Evolutionary conservation across 2,329 filamentous ascomycete species (phyloP).

Genomic region (Cladosporium oxysporum): DNA sequence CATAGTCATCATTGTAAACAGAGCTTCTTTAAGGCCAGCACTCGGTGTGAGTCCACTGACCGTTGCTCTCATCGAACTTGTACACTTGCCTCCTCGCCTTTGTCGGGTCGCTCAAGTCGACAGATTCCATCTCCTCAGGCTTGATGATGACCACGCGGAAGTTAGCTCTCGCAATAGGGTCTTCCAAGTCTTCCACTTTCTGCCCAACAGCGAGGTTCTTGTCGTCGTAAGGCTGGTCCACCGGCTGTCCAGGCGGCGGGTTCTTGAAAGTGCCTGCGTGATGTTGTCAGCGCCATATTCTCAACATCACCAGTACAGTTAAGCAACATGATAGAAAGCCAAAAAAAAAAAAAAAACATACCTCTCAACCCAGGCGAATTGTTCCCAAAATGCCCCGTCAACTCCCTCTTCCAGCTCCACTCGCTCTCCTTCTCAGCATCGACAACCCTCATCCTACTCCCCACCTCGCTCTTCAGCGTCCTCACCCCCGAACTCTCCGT

Average conservation of each 20-base stretch:
- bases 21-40: conserved; percentile 60
- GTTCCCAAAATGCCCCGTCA: conserved; percentile 90
- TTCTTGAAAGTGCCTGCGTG: conserved; percentile 63
- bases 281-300: conserved; percentile 17
- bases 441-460: conserved; percentile 62
- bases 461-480: conserved; percentile 62
- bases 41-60: conserved; percentile 68
- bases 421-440: conserved; percentile 46
- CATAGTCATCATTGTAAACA: not conserved
- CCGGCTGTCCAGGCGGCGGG: conserved; percentile 53
- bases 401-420: conserved; percentile 79
- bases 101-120: conserved; percentile 69
- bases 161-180: conserved; percentile 69
- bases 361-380: conserved; percentile 76
- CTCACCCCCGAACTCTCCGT: conserved; percentile 56
- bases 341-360: conserved; percentile 35
- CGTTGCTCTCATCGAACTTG: conserved; percentile 55
- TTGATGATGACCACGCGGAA: conserved; percentile 87
- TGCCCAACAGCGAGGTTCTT: conserved; percentile 55
- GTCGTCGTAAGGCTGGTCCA: conserved; percentile 47
- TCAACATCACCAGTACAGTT: not conserved
- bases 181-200: conserved; percentile 69
- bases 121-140: conserved; percentile 73
- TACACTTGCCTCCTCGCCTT: conserved; percentile 68
- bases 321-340: too few relatives aligned